Evolutionary conservation across 768 basidiomycete genomes (phyloP).

Genomic region (Hortiboletus campestris): DNA sequence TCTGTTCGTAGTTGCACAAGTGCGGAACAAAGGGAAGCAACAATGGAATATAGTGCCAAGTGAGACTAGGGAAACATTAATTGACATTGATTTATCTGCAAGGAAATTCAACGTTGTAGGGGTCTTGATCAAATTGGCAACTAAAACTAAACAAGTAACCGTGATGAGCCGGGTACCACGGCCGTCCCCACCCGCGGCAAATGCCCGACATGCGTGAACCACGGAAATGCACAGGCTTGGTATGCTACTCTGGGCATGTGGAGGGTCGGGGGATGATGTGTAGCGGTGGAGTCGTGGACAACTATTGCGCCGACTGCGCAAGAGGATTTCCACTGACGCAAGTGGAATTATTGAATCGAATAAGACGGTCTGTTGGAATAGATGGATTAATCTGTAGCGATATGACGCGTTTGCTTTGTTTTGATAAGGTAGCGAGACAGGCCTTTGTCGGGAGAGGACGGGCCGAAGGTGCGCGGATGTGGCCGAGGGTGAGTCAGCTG

Average conservation of each 20-base stretch:
- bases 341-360: neutral
- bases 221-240: constrained; percentile 15
- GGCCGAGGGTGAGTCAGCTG: constrained; percentile 16
- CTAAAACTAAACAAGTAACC: constrained; percentile 1
- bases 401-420: neutral
- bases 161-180: constrained; percentile 1
- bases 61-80: neutral
- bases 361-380: neutral
- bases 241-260: neutral
- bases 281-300: constrained; percentile 4
- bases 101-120: too few species aligned
- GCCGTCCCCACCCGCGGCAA: neutral
- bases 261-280: constrained; percentile 13
- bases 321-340: neutral
- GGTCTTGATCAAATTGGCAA: neutral
- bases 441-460: constrained; percentile 1
- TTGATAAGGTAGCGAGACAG: constrained; percentile 19
- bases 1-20: neutral
- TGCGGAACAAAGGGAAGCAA: neutral
- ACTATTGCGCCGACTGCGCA: neutral
- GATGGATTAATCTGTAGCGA: neutral
- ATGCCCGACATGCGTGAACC: neutral
- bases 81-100: neutral
- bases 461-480: constrained; percentile 3
- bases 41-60: neutral